Conservation (phyloP, 2,329 filamentous ascomycete genomes). For the Cladosporium sp. region DNA sequence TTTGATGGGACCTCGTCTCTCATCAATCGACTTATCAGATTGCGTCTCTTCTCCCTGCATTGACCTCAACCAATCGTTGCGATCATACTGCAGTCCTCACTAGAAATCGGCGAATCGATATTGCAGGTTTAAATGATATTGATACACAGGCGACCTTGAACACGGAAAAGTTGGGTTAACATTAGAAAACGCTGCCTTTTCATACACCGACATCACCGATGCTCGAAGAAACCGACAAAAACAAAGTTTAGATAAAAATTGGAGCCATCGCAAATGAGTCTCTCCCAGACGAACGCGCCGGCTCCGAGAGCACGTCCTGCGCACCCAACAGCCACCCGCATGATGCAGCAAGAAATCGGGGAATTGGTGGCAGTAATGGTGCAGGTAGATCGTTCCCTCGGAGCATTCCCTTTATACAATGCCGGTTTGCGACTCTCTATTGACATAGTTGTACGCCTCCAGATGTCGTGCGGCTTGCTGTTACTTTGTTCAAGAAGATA, state of each 20-base stretch:
- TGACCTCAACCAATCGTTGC: not conserved
- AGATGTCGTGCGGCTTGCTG: conserved; percentile 6
- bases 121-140: not conserved
- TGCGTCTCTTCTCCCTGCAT: not conserved
- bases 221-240: conserved; percentile 11
- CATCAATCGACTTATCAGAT: not conserved
- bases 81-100: not conserved
- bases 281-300: conserved; percentile 9
- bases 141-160: not conserved
- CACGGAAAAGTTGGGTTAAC: not conserved
- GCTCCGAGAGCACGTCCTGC: not conserved
- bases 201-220: conserved; percentile 16
- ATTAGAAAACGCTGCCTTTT: conserved; percentile 16
- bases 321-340: not conserved
- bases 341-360: not conserved
- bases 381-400: not conserved
- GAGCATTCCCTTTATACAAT: conserved; percentile 13
- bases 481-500: conserved; percentile 2
- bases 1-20: not conserved
- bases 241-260: conserved; percentile 1
- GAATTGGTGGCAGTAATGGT: not conserved
- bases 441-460: not conserved
- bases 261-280: conserved; percentile 6
- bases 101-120: not conserved
- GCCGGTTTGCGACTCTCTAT: conserved; percentile 4